Evolutionary conservation across 768 basidiomycete species (phyloP), one percentile per base, ranked within the genome.

Genomic region (Rhizopogon rudus): DNA sequence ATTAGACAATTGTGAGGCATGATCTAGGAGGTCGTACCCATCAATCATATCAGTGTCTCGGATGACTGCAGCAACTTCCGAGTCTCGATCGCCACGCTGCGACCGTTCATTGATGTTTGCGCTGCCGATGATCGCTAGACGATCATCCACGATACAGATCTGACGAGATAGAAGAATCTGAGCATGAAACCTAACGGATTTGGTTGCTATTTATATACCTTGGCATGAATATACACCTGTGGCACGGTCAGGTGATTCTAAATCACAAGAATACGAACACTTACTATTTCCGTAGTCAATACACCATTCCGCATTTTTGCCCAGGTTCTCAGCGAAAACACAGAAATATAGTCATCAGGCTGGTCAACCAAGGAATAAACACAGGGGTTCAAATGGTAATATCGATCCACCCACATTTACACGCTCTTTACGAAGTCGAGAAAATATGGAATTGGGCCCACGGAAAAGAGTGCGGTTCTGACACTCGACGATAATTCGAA

Each of bases 81-180:
- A 98, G 70, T 99, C 97, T 29, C 97, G 86, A 68, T 99, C 96
- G 22, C 97, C 97, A 29, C 93, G 81, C 65, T 92, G 91, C 13
- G 93, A 96, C 39, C 97, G 84, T 67, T 99, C 97, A 66, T 99
- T 98, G 75, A 99, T 93, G 68, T 97, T 98, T 16, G 96, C 96
- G 53, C 93, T 94, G 14, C 93, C 93, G 60, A 97, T 97, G 65
- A 97, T 93, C 33, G 83, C 93, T 55, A 94, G 75, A 51, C 97
- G 85, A 67, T 99, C 96, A 67, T 99, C 97, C 5, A 98, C 94
- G 53, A 98, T 86, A 62, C 87, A 87, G 17, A 77, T 52, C 60
- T 75, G 13, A 56, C 13, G 22, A 48, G n/a, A 48, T 17, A 6
- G 14, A 33, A 53, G 22, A 1, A 20, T 40, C 22, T 33, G 29